Base-by-base conservation (phyloP, 345 rosid species). In the Eucalyptus tenuipes region DNA sequence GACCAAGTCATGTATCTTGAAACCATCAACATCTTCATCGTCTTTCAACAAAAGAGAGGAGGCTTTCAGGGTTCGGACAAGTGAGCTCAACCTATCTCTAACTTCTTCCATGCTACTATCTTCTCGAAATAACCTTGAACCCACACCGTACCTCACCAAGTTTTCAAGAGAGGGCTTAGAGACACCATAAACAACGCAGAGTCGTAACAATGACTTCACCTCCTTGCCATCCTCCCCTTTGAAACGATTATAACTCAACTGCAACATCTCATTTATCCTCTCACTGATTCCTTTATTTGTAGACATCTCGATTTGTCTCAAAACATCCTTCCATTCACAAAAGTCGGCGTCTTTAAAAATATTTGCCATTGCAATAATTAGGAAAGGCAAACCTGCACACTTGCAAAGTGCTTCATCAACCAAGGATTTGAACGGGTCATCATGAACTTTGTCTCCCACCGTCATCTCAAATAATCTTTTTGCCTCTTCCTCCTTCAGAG, bases 31-130 rank as follows among this genome's bases (percentile, higher is more conserved):
- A 8, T 68, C 80, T 16, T 8, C 80, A 33, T 14, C 2, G 0
- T 68, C 80, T 49, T 1, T 2, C 33, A 68, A 68, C 44, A 68
- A 16, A 33, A 68, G 24, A 0, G 42, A 33, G 42, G 80, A 68
- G 2, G 44, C 80, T 17, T 68, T 1, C 10, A 68, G 44, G 0
- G 42, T 14, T 1, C 1, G 40, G 79, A 66, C 0, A 0, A 4
- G 42, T 42, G 42, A 42, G 42, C 5, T 42, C 42, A 5, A 6
- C 59, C 27, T 53, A 20, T 8, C 0, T 20, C 27, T 53, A 1
- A 2, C 12, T 1, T 53, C 27, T 53, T 53, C 5, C 59, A 53
- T 22, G 11, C 3, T 53, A 0, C 5, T 53, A 3, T 3, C 27
- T 53, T 8, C 25, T 20, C 27, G 1, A 53, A 53, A 53, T 53